These are phyloP conservation scores for Trichoderma semiorbis DNA, from an alignment of 2,329 filamentous ascomycete species.

Conservation along the genomic window DNA sequence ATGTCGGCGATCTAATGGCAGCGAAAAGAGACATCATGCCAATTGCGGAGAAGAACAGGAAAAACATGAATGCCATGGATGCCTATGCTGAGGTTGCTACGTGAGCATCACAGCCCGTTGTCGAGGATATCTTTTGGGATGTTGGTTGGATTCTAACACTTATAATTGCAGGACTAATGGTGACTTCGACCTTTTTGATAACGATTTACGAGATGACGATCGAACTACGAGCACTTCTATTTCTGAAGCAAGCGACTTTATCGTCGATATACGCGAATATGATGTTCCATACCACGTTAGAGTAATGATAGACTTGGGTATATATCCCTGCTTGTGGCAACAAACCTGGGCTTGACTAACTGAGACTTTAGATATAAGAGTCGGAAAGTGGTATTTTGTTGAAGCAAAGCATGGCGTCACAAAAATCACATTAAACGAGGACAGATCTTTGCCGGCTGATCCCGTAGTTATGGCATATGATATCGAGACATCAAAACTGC, in stretches of 20 bases:
- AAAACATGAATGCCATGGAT: conserved; percentile 94
- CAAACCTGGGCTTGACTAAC: conserved; percentile 4
- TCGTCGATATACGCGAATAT: conserved; percentile 98
- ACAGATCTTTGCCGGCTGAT: conserved; percentile 84
- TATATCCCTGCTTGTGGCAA: conserved; percentile 16
- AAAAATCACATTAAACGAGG: conserved; percentile 79
- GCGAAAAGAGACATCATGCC: conserved; percentile 82
- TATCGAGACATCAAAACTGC: conserved; percentile 95
- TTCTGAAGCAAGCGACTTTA: conserved; percentile 90
- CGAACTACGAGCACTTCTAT: conserved; percentile 71
- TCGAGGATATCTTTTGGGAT: background rate
- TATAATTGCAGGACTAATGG: conserved; percentile 60
- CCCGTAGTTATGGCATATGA: conserved; percentile 99
- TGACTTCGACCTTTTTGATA: conserved; percentile 94
- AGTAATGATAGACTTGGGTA: conserved; percentile 92
- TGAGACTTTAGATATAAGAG: conserved; percentile 70
- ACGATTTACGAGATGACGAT: conserved; percentile 77
- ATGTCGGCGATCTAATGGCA: conserved; percentile 81
- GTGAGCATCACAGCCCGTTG: conserved; percentile 46
- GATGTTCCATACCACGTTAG: conserved; percentile 99
- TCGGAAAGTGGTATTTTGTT: conserved; percentile 95
- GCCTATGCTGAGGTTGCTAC: conserved; percentile 94
- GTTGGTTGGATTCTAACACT: conserved; percentile 14
- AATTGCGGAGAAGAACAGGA: conserved; percentile 93
- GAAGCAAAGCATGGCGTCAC: conserved; percentile 89